Base-by-base conservation (phyloP, 2,329 filamentous ascomycete species). In the Aspergillus arachidicola region DNA sequence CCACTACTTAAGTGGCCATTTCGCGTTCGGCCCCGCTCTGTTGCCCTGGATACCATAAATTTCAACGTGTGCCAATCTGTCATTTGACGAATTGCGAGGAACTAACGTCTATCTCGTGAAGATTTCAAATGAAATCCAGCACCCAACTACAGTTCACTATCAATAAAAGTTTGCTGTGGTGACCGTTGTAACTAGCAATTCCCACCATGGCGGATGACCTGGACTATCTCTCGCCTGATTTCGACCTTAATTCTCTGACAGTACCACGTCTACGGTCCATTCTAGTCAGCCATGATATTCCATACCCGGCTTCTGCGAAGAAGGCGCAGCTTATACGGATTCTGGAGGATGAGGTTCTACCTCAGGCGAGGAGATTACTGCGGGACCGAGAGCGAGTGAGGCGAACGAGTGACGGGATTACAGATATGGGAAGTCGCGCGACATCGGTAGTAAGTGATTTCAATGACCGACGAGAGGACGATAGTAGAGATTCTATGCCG, bases 261-360 rank as follows among this genome's bases (percentile, higher is more conserved):
- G 89, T 98, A 57, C 93, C 95, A 32, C 91, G 91, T 53, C 84
- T 99, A 71, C 92, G 95, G 72, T 94, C 91, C 56, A 96, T 98
- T 68, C 87, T 99, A 62, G 91, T 98, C 72, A 91, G 89, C 68
- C 92, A 99, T 81, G 91, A 93, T 75, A 83, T 98, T 72, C 81
- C 88, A 43, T 98, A 97, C 75, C 90, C 94, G 6, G 89, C 92
- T 0, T 94, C 89, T 5, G 93, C 95, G 14, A 99, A 98, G 82
- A 99, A 99, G 82, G 82, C 88, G 0, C 90, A 96, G 74, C 87
- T 99, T 26, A 85, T 99, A 64, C 88, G 91, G 9, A 87, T 98
- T 54, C 93, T 99, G 79, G 89, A 90, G 73, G 84, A 91, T 36
- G 83, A 95, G 66, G 86, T 99, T 32, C 80, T 92, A 5, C 91